Base-by-base conservation (phyloP, 2,329 filamentous ascomycete species). In the Xylariaceae sp. region DNA sequence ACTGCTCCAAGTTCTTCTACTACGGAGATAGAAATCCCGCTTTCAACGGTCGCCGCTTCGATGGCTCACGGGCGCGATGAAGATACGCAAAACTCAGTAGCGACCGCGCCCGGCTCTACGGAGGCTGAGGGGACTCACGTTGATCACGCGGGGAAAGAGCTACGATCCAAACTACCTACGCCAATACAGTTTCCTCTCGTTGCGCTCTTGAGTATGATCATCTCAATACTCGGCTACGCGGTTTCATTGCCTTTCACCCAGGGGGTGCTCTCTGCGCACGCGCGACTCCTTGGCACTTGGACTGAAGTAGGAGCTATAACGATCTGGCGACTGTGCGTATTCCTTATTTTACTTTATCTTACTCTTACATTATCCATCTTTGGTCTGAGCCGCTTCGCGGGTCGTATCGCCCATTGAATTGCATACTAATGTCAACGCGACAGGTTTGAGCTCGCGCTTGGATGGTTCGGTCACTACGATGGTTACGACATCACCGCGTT, bases 401-500 rank as follows among this genome's bases (percentile, higher is more conserved):
- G n/a, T 53, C 47, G 35, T 46, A 34, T 51, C 31, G 11, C 29
- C 9, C 4, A 34, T 51, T 32, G 40, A 9, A 29, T 30, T 26
- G 19, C 19, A 56, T 83, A 58, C 66, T 85, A 50, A 76, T 60
- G 48, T 54, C 55, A 54, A 59, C 57, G 37, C 80, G 76, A 50
- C 78, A 88, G 81, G 68, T 70, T 84, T 46, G 85, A 91, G 68
- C 76, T 95, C 51, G 82, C 76, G 29, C 67, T 91, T 46, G 86
- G 82, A 46, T 96, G 90, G 89, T 81, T 80, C 63, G 76, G 84
- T 43, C 78, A 84, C 59, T 88, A 87, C 68, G 89, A 95, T 70
- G 84, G 87, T 72, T 78, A 83, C 68, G 86, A 89, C 69, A 75
- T 87, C 49, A 80, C 80, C 8, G 78, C 82, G 46, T 74, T 89